Evolutionary conservation across 2,329 filamentous ascomycete species (phyloP), one percentile per base, ranked within the genome.

Genomic region (Colletotrichum coccodes): DNA sequence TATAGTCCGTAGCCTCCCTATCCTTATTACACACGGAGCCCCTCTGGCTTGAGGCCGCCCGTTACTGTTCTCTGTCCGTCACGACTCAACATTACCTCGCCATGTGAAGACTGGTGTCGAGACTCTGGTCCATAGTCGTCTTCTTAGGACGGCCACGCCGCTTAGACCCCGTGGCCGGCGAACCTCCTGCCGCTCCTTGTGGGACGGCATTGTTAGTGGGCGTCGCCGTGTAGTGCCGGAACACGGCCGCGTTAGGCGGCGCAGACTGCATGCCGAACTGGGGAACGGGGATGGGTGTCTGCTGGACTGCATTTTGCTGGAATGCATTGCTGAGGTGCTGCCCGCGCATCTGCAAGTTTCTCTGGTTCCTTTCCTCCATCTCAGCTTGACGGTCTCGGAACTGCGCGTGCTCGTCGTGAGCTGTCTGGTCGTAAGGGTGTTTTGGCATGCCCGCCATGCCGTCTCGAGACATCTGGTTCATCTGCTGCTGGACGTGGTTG

Each of bases 121-220:
- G 61, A 23, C 32, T 50, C 42, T 65, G 54, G 12, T 66, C 66
- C 66, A 69, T 63, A 23, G 53, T 47, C 12, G 57, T 64, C 53
- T 72, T 72, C 23, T 70, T 70, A 1, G 70, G 70, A 34, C 70
- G 50, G 18, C 70, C 70, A 7, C 70, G 68, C n/a, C 70, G 64
- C 56, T 72, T 72, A 23, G 59, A 46, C 5, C 21, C 57, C 6
- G 46, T 56, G 3, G 58, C 59, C 6, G 70, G 60, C 21, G 70
- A 63, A 14, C 42, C 69, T 14, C 56, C 54, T 16, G 60, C 47
- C 9, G 60, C 53, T 6, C 61, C 66, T 30, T 63, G 28, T 16
- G 59, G 40, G 6, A 63, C 57, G 18, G n/a, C 40, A 14, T 47
- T 61, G 57, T 65, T 68, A 14, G 49, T 30, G 11, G 70, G 52